Conservation (phyloP, 2,329 filamentous ascomycete species). For the Microsporum ferrugineum region DNA sequence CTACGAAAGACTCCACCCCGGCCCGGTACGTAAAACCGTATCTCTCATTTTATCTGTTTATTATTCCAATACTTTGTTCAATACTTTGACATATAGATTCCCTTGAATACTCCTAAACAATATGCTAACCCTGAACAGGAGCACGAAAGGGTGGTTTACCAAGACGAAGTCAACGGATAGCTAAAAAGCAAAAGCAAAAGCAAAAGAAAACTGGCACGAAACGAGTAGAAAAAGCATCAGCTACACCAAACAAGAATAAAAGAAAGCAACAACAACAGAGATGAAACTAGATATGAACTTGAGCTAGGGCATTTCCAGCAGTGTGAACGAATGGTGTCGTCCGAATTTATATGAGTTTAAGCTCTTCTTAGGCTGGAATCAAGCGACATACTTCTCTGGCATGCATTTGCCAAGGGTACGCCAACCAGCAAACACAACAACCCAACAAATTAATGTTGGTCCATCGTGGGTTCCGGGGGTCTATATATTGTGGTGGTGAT, state of each 20-base stretch:
- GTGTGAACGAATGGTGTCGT: neutral
- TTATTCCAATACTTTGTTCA: too few species aligned
- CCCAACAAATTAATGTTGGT: neutral
- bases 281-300: neutral
- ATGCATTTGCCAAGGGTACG: neutral
- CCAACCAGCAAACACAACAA: neutral
- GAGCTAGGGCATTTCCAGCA: neutral
- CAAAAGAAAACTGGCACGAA: neutral
- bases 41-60: neutral
- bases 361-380: neutral
- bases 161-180: conserved; percentile 1
- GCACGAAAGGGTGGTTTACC: neutral
- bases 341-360: neutral
- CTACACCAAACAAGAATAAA: neutral
- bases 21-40: neutral
- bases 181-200: neutral
- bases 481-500: neutral
- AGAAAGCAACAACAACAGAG: neutral
- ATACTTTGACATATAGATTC: neutral
- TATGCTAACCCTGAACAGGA: neutral
- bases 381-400: neutral
- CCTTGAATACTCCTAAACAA: neutral
- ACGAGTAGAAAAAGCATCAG: neutral
- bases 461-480: neutral
- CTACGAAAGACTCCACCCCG: neutral